These are phyloP conservation scores for Tetradesmus lagerheimii DNA, from an alignment of 139 green algal genomes.

Conservation along the genomic window DNA sequence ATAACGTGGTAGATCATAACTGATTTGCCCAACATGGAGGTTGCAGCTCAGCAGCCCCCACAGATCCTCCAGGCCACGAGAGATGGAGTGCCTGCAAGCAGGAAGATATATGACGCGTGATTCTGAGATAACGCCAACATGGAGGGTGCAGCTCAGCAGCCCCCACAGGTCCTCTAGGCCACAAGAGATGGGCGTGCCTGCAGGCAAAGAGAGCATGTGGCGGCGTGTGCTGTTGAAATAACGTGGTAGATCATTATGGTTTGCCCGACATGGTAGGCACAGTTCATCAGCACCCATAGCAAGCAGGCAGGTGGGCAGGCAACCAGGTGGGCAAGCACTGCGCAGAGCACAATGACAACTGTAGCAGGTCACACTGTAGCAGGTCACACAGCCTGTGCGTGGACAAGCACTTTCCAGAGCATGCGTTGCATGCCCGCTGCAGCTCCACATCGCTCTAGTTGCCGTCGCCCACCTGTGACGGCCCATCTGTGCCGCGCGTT, in stretches of 20 bases:
- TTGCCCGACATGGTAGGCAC: too few species aligned
- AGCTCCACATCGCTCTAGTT: neutral
- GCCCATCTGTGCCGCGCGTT: constrained; percentile 73
- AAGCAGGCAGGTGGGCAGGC: neutral
- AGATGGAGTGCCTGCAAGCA: constrained; percentile 81
- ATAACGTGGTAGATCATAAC: too few species aligned
- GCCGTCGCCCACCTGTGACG: constrained; percentile 24
- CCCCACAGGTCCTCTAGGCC: constrained; percentile 91
- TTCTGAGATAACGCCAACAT: too few species aligned
- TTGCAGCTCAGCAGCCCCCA: constrained; percentile 91
- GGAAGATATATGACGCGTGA: neutral
- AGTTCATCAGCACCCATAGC: too few species aligned
- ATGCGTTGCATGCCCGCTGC: too few species aligned
- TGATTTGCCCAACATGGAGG: too few species aligned
- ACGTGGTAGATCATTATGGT: too few species aligned
- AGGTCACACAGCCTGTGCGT: neutral
- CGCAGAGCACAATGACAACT: neutral
- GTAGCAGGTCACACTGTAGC: neutral
- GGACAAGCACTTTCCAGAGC: too few species aligned
- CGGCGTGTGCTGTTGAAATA: too few species aligned
- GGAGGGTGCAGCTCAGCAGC: constrained; percentile 91
- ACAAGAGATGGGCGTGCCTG: too few species aligned
- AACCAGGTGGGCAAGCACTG: neutral
- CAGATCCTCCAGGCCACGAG: constrained; percentile 87
- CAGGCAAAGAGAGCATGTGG: too few species aligned